Evolutionary conservation across 2,329 filamentous ascomycete genomes (phyloP).

Genomic region (Fusarium sterilihyphosum): DNA sequence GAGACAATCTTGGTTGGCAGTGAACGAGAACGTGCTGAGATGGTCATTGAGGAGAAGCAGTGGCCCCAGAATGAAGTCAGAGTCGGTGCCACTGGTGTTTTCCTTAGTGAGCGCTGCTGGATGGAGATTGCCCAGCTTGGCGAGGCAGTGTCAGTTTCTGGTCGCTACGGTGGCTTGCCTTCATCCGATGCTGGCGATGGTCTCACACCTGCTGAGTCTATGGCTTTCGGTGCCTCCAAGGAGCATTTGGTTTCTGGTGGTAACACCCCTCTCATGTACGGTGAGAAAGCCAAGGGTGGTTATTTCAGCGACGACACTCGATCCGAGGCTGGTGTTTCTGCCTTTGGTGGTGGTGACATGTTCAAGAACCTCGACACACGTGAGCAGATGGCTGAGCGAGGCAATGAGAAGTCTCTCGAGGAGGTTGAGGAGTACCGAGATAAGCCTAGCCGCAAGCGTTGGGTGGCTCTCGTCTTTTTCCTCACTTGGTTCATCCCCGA

Average conservation of each 20-base stretch:
- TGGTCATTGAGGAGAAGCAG: slow-evolving; percentile 88
- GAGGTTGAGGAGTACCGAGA: slow-evolving; percentile 88
- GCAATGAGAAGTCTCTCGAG: slow-evolving; percentile 87
- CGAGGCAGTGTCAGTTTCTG: slow-evolving; percentile 66
- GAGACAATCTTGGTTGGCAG: slow-evolving; percentile 90
- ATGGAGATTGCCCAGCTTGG: slow-evolving; percentile 83
- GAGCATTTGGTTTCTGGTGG: slow-evolving; percentile 65
- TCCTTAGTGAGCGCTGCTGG: slow-evolving; percentile 96
- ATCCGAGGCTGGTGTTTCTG: slow-evolving; percentile 92
- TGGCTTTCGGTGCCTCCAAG: slow-evolving; percentile 70
- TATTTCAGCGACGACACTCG: slow-evolving; percentile 92
- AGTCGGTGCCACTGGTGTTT: slow-evolving; percentile 91
- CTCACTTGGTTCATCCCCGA: slow-evolving; percentile 92
- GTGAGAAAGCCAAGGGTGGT: slow-evolving; percentile 79
- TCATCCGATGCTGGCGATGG: slow-evolving; percentile 71
- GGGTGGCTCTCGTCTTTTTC: slow-evolving; percentile 84
- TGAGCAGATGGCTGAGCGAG: slow-evolving; percentile 94
- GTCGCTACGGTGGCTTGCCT: slow-evolving; percentile 44
- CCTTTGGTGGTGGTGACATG: slow-evolving; percentile 93
- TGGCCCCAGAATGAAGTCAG: slow-evolving; percentile 94
- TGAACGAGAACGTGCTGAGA: slow-evolving; percentile 90
- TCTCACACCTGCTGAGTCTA: slow-evolving; percentile 66
- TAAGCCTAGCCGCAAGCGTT: slow-evolving; percentile 85
- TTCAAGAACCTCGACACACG: slow-evolving; percentile 96
- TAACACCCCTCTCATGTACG: slow-evolving; percentile 68